Conservation (phyloP, 257 asterid genomes). For the Jacaranda mimosifolia region DNA sequence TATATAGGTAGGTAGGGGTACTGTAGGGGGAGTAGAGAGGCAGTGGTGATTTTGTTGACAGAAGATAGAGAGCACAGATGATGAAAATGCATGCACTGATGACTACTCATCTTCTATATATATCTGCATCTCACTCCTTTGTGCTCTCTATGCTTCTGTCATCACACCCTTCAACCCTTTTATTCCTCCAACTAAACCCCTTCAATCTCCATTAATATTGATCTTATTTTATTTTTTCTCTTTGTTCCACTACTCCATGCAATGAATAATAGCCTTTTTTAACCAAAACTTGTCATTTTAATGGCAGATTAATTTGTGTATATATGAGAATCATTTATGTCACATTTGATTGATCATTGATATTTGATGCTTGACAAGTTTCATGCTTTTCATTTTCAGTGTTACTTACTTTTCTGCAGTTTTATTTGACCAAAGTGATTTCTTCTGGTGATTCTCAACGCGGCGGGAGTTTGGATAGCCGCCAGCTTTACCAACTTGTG, state of each 20-base stretch:
- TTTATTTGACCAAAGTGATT: background rate
- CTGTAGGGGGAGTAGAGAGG: background rate
- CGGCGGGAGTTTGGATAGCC: too few species aligned
- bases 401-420: background rate
- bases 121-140: slow-evolving; percentile 62
- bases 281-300: background rate
- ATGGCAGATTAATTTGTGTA: too few species aligned
- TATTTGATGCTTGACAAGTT: background rate
- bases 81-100: slow-evolving; percentile 43
- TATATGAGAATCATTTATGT: too few species aligned
- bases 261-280: too few species aligned
- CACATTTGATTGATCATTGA: too few species aligned
- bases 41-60: slow-evolving; percentile 60
- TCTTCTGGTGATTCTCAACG: background rate
- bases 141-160: slow-evolving; percentile 86
- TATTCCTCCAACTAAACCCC: background rate
- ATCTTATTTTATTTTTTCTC: background rate
- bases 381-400: background rate
- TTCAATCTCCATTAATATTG: background rate
- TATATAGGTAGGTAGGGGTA: too few species aligned
- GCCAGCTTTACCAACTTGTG: too few species aligned
- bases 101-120: background rate
- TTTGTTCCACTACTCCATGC: too few species aligned
- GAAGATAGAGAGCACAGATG: slow-evolving; percentile 64
- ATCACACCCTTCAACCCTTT: slow-evolving; percentile 40